Percentiles rank a stretch among this genome's conserved stretches.
phyloP scores from a whole-genome alignment of 208 protist species.

The Crithidia bombi region DNA sequence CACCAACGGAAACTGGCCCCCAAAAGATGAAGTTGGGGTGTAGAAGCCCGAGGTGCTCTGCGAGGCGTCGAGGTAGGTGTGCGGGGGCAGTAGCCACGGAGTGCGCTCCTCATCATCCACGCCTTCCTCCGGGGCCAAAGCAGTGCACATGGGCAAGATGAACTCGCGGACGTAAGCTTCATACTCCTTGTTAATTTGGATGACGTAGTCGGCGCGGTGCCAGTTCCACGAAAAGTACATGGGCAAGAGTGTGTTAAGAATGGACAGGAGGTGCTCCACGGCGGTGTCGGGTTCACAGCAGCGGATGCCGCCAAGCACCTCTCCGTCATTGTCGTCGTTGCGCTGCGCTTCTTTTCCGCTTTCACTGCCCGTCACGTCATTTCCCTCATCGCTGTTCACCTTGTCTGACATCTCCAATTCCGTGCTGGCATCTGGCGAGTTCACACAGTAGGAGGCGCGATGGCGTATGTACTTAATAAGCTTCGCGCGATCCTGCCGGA shows the following conservation, averaged over 20 bases:
- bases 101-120: slow-evolving; percentile 56
- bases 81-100: slow-evolving; percentile 40
- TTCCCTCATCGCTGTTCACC: slow-evolving; percentile 7
- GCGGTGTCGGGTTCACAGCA: slow-evolving; percentile 58
- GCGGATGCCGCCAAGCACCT: slow-evolving; percentile 2
- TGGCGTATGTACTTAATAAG: slow-evolving; percentile 53
- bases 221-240: slow-evolving; percentile 92
- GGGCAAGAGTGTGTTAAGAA: slow-evolving; percentile 81
- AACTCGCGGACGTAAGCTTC: slow-evolving; percentile 71
- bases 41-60: slow-evolving; percentile 22
- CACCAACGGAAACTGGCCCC: not conserved
- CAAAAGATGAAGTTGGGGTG: slow-evolving; percentile 16
- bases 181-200: slow-evolving; percentile 89
- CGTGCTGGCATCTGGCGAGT: slow-evolving; percentile 4
- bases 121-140: slow-evolving; percentile 56
- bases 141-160: slow-evolving; percentile 72
- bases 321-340: slow-evolving; percentile 6
- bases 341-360: not conserved
- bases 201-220: slow-evolving; percentile 78
- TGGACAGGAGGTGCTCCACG: slow-evolving; percentile 75
- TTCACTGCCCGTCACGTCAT: not conserved
- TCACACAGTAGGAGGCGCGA: slow-evolving; percentile 37
- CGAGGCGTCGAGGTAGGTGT: slow-evolving; percentile 30
- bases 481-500: slow-evolving; percentile 53
- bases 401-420: slow-evolving; percentile 5